Evolutionary conservation across 2,329 filamentous ascomycete genomes (phyloP), one percentile per base, ranked within the genome.

Genomic region (Aspergillus sp.): DNA sequence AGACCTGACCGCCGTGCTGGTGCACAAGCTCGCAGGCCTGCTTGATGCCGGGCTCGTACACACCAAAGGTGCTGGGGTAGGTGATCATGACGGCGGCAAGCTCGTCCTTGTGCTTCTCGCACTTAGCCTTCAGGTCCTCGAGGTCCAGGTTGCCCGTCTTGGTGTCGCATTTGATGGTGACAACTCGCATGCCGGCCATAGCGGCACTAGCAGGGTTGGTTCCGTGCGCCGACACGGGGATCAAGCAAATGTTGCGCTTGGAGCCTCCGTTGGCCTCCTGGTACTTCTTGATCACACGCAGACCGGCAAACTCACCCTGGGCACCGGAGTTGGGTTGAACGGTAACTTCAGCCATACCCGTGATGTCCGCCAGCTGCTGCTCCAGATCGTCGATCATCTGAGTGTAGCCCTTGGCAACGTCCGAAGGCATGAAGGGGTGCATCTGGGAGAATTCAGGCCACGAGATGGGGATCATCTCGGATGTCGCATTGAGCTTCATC

Each of bases 401-500:
- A 22, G 79, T 78, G 73, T 95, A 96, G 16, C 91, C 91, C 63
- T 82, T 77, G 31, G 87, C 84, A 64, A 88, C 83, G 50, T 85
- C 79, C 0, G 79, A 69, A 0, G 90, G 89, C 42, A 88, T 85
- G 70, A 92, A 92, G 0, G 94, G 94, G 77, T 98, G 94, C 36
- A 96, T 82, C 62, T 89, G 86, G 47, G 90, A 85, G 70, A 93
- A 91, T 53, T 88, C 86, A 0, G 88, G 86, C 78, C 87, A 89
- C 0, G 90, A 90, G 57, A 97, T 84, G 7, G 93, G 90, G 16
- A 90, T 85, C 94, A 98, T 97, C 80, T 97, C 92, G 0, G 91
- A 91, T 3, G 93, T 95, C 47, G 90, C 91, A 75, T 97, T 97
- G 55, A 97, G 87, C 82, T 98, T 98, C 94, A 98, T 98, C 14